Percentiles rank a stretch among this genome's conserved stretches.
Evolutionary conservation across 2,329 filamentous ascomycete genomes (phyloP).

Genomic region (Fusarium sp.): DNA sequence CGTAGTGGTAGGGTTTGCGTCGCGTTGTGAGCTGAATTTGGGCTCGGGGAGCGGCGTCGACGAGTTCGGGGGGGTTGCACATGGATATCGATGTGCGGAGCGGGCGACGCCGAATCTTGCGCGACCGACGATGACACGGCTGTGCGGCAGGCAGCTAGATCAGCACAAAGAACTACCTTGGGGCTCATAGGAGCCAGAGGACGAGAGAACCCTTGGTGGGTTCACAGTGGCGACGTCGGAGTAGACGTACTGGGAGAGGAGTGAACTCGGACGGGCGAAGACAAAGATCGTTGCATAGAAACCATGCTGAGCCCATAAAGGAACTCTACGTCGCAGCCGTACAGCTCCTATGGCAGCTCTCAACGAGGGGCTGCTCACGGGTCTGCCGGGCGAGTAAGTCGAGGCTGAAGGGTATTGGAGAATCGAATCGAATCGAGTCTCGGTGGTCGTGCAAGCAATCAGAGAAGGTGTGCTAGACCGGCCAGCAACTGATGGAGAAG

Average conservation of each 20-base stretch:
- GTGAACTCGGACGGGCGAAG: conserved; percentile 70
- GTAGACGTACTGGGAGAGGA: conserved; percentile 69
- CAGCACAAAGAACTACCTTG: conserved; percentile 40
- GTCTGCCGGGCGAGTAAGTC: conserved; percentile 30
- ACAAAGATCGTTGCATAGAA: conserved; percentile 72
- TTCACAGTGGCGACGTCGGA: conserved; percentile 26
- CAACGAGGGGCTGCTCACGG: conserved; percentile 42
- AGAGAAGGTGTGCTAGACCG: conserved; percentile 29
- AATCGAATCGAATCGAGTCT: conserved; percentile 9
- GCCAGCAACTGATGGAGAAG: conserved; percentile 31
- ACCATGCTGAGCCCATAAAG: conserved; percentile 67
- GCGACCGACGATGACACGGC: conserved; percentile 50
- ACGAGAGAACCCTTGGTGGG: not conserved
- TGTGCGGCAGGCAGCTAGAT: conserved; percentile 43
- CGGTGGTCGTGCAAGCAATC: conserved; percentile 16
- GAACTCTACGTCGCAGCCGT: conserved; percentile 46
- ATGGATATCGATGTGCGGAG: conserved; percentile 66
- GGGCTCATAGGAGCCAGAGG: not conserved
- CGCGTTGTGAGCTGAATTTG: conserved; percentile 60
- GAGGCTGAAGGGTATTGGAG: conserved; percentile 14
- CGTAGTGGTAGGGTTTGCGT: conserved; percentile 57
- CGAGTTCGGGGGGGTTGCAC: conserved; percentile 62
- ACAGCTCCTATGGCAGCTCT: conserved; percentile 51
- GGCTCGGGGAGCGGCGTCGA: conserved; percentile 67
- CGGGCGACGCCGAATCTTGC: conserved; percentile 64